Conservation (phyloP, 345 rosid genomes). For the Eucalyptus erythrocorys region DNA sequence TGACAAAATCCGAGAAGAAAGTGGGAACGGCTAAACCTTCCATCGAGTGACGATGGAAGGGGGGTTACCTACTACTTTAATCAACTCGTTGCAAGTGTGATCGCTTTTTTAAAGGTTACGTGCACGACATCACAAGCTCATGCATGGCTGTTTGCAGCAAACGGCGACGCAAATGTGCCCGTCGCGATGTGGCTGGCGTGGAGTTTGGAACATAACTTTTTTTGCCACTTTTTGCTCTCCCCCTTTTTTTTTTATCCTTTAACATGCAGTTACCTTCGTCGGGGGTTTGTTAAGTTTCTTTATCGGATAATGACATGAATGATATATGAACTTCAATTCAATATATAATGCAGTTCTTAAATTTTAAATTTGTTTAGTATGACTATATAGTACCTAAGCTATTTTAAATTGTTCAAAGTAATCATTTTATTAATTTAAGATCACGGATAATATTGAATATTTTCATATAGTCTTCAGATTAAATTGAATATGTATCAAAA, state of each 20-base stretch:
- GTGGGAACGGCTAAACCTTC: not conserved
- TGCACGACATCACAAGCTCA: not conserved
- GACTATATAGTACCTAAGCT: not conserved
- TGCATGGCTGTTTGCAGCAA: not conserved
- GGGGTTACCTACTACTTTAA: not conserved
- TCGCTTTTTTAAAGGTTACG: not conserved
- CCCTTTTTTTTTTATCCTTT: not conserved
- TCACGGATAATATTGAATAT: fast-evolving
- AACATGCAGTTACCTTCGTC: not conserved
- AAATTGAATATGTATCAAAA: too few relatives aligned
- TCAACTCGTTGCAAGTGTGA: not conserved
- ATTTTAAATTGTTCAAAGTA: too few relatives aligned
- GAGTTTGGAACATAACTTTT: not conserved
- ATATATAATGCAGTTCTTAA: fast-evolving
- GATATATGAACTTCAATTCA: fast-evolving
- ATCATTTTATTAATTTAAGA: too few relatives aligned
- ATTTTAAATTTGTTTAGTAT: too few relatives aligned
- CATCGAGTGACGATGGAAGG: not conserved
- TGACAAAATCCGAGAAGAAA: not conserved
- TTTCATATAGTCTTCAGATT: fast-evolving
- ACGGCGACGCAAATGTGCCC: not conserved
- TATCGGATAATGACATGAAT: fast-evolving
- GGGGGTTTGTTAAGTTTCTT: not conserved
- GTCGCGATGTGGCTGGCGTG: not conserved
- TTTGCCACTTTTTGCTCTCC: not conserved